These are phyloP conservation scores for Ustilago esculenta DNA, from an alignment of 1,284 basidiomycete species.

Conservation along the genomic window DNA sequence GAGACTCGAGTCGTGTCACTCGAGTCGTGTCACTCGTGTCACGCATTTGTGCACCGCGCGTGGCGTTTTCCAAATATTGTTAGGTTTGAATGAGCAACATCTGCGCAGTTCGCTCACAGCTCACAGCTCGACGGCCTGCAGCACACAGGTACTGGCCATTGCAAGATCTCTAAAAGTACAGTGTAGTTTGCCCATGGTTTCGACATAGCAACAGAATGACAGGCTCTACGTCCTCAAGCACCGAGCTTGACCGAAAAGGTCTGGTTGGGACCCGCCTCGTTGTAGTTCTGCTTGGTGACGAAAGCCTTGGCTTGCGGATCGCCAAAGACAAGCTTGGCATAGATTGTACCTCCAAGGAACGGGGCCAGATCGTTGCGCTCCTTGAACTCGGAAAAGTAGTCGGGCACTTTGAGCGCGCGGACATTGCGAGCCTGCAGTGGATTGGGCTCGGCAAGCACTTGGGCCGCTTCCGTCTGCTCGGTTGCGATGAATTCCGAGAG, in stretches of 20 bases:
- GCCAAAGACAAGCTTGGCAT: constrained; percentile 63
- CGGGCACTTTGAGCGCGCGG: constrained; percentile 59
- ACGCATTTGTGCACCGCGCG: too few relatives aligned
- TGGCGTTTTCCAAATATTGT: too few relatives aligned
- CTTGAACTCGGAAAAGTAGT: constrained; percentile 66
- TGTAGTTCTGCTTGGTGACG: constrained; percentile 64
- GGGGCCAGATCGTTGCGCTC: constrained; percentile 62
- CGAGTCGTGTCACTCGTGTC: constrained; percentile 48
- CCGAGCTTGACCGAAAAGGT: constrained; percentile 38
- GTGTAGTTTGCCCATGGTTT: too few relatives aligned
- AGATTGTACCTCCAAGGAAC: constrained; percentile 65
- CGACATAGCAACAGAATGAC: background rate
- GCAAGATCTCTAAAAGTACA: constrained; percentile 29
- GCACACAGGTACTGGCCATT: constrained; percentile 16
- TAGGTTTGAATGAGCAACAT: constrained; percentile 1
- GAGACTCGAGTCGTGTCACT: constrained; percentile 37
- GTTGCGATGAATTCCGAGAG: constrained; percentile 43
- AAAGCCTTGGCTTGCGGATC: constrained; percentile 58
- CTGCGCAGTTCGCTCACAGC: too few relatives aligned
- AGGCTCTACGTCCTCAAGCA: constrained; percentile 4
- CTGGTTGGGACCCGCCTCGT: constrained; percentile 59
- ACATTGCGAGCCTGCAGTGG: constrained; percentile 58
- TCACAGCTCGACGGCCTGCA: too few relatives aligned
- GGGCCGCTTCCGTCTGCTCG: constrained; percentile 51
- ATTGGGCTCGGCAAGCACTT: constrained; percentile 58